phyloP scores from a whole-genome alignment of 805 yeast species.

The Candida koratica region DNA sequence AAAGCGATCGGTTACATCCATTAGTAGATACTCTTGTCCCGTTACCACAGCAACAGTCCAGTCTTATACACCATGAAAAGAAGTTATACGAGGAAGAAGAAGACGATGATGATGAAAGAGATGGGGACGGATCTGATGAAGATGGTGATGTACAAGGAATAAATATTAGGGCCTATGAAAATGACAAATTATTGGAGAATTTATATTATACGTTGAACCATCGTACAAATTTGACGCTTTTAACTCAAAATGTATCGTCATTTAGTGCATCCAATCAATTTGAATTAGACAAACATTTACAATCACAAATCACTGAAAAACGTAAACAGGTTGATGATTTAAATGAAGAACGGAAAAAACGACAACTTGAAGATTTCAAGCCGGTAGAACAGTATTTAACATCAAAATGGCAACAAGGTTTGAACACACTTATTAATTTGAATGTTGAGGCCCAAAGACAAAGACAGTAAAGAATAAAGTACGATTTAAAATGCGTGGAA shows the following conservation, averaged over 20 bases:
- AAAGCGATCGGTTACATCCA: constrained; percentile 18
- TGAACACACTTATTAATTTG: constrained; percentile 36
- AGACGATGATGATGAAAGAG: constrained; percentile 19
- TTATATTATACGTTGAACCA: constrained; percentile 40
- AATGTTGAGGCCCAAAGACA: constrained; percentile 33
- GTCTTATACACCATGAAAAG: constrained; percentile 15
- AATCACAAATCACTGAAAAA: constrained; percentile 32
- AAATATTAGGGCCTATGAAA: constrained; percentile 29
- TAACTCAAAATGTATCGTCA: constrained; percentile 15
- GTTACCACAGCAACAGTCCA: constrained; percentile 7
- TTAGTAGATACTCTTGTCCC: constrained; percentile 20
- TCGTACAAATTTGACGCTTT: constrained; percentile 36
- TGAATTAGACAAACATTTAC: constrained; percentile 27
- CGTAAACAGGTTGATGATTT: constrained; percentile 41
- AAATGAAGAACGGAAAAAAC: constrained; percentile 36
- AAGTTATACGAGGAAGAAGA: constrained; percentile 28
- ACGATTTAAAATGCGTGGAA: too few species aligned
- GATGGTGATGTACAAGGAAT: constrained; percentile 23
- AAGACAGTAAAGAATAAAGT: too few species aligned
- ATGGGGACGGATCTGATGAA: constrained; percentile 16
- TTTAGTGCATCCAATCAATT: neutral
- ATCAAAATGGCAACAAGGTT: constrained; percentile 50
- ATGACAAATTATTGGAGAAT: constrained; percentile 29
- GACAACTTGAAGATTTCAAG: constrained; percentile 39
- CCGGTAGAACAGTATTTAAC: constrained; percentile 44